Evolutionary conservation across 331 rosid genomes (phyloP), one percentile per base, ranked within the genome.

Genomic region (Acacia concinna): DNA sequence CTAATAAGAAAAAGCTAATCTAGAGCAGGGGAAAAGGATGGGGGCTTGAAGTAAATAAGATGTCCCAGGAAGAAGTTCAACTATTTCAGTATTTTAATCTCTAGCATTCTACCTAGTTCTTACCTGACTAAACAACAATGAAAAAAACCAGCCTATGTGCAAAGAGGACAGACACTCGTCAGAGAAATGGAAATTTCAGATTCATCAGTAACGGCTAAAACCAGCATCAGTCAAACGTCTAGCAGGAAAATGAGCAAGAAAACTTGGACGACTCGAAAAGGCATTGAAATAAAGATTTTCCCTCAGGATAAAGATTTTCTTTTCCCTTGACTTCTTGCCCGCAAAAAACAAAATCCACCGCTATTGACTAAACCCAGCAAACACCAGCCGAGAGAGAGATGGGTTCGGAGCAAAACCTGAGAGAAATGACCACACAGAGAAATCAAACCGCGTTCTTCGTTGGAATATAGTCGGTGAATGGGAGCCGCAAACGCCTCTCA

Each of bases 391-490:
- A 69, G 34, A 74, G 59, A 81, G 32, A 38, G 41, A 54, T 59
- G 68, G 66, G 73, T 81, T 1, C 49, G 31, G 38, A 57, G 77
- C 79, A 79, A 84, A 87, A 84, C 81, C 93, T 86, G 62, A 13
- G 34, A 77, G 49, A 79, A 68, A 57, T 43, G 52, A 70, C 59
- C 71, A 59, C 77, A 82, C 75, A 77, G 78, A 81, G 83, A 81
- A 91, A 78, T 83, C 86, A 82, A 79, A 31, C 79, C 62, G 71
- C 81, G 73, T 77, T 76, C 74, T 85, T 81, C 79, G 62, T 77
- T 20, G 63, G 69, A 28, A 78, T 67, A 67, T 68, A 88, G 86
- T 40, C 46, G 46, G 81, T 35, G 74, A 82, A 79, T 71, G 74
- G 68, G 15, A 84, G 77, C 74, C 65, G 30, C 68, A 70, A 51